These are phyloP conservation scores for Friedmanniomyces endolithicus DNA, from an alignment of 495 filamentous ascomycete genomes.

Conservation along the genomic window DNA sequence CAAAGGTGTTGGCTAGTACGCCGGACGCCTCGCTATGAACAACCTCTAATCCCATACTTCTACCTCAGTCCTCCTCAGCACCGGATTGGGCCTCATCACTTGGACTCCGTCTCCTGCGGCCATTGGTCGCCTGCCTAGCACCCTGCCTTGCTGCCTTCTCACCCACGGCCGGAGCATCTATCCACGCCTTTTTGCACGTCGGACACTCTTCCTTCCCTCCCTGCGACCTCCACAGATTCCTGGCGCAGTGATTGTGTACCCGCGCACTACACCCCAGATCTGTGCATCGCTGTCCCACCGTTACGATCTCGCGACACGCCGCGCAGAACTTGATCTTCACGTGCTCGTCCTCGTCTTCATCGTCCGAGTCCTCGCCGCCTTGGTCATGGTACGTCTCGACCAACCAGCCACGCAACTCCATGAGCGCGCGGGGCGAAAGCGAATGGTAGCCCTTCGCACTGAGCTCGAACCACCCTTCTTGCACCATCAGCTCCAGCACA, in stretches of 20 bases:
- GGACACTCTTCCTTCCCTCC: conserved; percentile 52
- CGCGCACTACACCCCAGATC: conserved; percentile 54
- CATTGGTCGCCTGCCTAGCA: neutral
- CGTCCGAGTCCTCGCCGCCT: conserved; percentile 40
- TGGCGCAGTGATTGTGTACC: conserved; percentile 66
- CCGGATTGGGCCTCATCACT: neutral
- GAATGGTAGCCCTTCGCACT: conserved; percentile 58
- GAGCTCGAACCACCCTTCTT: conserved; percentile 75
- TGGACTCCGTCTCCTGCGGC: neutral
- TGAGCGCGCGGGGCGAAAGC: conserved; percentile 60
- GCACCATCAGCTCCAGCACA: conserved; percentile 54
- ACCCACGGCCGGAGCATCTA: conserved; percentile 63
- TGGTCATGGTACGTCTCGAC: conserved; percentile 70
- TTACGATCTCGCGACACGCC: conserved; percentile 84
- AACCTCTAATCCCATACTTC: neutral
- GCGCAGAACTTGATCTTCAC: conserved; percentile 73
- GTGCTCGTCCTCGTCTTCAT: conserved; percentile 31
- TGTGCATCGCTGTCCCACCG: conserved; percentile 69
- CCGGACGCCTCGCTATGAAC: conserved; percentile 16
- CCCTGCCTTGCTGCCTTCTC: conserved; percentile 47
- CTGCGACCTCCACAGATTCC: conserved; percentile 57
- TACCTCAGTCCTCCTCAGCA: conserved; percentile 1
- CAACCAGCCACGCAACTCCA: conserved; percentile 77
- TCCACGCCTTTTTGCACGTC: conserved; percentile 59
- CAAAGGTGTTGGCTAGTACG: neutral